Conservation (phyloP, 768 basidiomycete genomes). For the Gymnopilus junonius region DNA sequence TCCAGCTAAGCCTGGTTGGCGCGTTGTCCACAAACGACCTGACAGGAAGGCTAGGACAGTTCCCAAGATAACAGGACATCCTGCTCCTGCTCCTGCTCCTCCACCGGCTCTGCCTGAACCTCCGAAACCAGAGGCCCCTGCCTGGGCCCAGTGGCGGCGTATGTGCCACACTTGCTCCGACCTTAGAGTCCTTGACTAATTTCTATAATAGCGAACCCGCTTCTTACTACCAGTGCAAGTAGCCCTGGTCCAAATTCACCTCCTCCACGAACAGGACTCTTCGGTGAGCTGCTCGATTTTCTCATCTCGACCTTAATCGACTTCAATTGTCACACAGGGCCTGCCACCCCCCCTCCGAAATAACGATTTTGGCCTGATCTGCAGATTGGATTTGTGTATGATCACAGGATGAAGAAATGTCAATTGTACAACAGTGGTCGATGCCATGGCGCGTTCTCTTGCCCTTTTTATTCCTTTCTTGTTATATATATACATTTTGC, state of each 20-base stretch:
- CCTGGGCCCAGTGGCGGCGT: slow-evolving; percentile 91
- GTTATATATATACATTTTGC: background rate
- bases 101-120: slow-evolving; percentile 46
- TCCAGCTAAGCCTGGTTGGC: slow-evolving; percentile 74
- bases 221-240: slow-evolving; percentile 35
- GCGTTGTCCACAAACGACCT: slow-evolving; percentile 68
- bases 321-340: slow-evolving; percentile 22
- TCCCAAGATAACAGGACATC: slow-evolving; percentile 44
- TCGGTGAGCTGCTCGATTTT: slow-evolving; percentile 48
- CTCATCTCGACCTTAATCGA: background rate
- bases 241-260: slow-evolving; percentile 50
- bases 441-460: slow-evolving; percentile 10
- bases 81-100: slow-evolving; percentile 43
- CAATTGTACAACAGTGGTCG: slow-evolving; percentile 3
- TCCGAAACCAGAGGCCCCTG: slow-evolving; percentile 60
- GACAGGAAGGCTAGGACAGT: slow-evolving; percentile 54
- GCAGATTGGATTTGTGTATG: background rate
- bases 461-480: slow-evolving; percentile 1
- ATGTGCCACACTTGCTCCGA: slow-evolving; percentile 29
- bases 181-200: background rate
- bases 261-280: slow-evolving; percentile 63
- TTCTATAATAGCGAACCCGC: slow-evolving; percentile 59
- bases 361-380: slow-evolving; percentile 9
- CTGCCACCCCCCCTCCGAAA: slow-evolving; percentile 37
- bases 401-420: slow-evolving; percentile 2